Evolutionary conservation across 257 asterid genomes (phyloP).

Genomic region (Gentiana dahurica): DNA sequence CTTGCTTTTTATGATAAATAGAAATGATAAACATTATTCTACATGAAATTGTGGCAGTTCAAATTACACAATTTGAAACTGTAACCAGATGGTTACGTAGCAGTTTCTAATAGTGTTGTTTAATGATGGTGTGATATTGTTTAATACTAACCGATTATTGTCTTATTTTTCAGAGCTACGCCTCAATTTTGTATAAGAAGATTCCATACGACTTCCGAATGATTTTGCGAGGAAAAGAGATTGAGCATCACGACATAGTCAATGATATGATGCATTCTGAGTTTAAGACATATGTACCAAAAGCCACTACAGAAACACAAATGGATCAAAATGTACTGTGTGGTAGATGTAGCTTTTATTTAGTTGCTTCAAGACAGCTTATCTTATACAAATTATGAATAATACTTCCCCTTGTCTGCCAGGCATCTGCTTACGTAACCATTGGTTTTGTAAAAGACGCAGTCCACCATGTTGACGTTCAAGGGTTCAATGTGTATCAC

Average conservation of each 20-base stretch:
- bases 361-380: neutral
- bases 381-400: too few relatives aligned
- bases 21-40: too few relatives aligned
- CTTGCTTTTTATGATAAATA: too few relatives aligned
- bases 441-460: constrained; percentile 99
- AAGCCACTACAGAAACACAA: constrained; percentile 17
- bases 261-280: constrained; percentile 32
- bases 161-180: constrained; percentile 36
- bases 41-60: too few relatives aligned
- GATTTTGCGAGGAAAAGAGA: constrained; percentile 43
- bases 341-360: neutral
- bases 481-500: constrained; percentile 96
- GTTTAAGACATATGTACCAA: constrained; percentile 38
- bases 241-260: constrained; percentile 46
- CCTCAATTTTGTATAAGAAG: constrained; percentile 55
- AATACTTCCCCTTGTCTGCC: constrained; percentile 1
- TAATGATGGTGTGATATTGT: too few relatives aligned
- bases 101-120: too few relatives aligned
- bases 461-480: constrained; percentile 84
- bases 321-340: constrained; percentile 37
- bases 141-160: too few relatives aligned
- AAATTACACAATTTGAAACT: too few relatives aligned
- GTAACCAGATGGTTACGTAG: too few relatives aligned
- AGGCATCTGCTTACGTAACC: constrained; percentile 85
- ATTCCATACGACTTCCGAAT: constrained; percentile 49